Evolutionary conservation across 2,329 filamentous ascomycete genomes (phyloP).

Genomic region (Diaporthe citrichinensis): DNA sequence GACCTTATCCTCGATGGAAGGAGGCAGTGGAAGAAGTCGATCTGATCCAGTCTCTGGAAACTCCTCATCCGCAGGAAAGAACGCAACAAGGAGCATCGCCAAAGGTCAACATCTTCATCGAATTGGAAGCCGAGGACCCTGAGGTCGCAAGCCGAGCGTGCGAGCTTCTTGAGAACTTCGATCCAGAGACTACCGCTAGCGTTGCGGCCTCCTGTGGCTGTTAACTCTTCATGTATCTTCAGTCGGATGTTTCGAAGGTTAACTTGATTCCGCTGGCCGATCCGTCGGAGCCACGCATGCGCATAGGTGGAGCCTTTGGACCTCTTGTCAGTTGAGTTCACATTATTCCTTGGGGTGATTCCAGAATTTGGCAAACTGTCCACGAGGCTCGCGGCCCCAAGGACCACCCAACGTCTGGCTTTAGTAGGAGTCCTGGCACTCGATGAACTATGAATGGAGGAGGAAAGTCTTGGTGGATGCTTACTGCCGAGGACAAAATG

Average conservation of each 20-base stretch:
- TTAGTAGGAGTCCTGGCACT: neutral
- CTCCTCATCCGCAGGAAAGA: neutral
- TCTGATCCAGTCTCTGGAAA: neutral
- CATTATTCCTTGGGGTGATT: neutral
- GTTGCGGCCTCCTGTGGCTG: neutral
- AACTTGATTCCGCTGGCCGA: neutral
- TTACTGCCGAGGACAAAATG: conserved; percentile 22
- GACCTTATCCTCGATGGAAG: neutral
- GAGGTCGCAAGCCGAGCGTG: neutral
- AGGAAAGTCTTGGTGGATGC: neutral
- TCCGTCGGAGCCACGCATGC: conserved; percentile 18
- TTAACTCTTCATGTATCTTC: conserved; percentile 2
- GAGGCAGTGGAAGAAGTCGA: neutral
- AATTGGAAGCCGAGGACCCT: conserved; percentile 6
- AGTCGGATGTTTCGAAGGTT: conserved; percentile 4
- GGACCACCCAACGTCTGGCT: neutral
- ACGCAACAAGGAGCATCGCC: neutral
- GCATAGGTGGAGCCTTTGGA: conserved; percentile 2
- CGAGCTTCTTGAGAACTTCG: conserved; percentile 6
- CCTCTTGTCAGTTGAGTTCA: neutral
- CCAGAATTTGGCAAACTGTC: neutral
- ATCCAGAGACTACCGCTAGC: neutral
- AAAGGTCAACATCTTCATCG: neutral
- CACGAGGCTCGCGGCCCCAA: neutral
- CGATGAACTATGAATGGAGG: neutral